Evolutionary conservation across 1,284 basidiomycete species (phyloP).

Genomic region (Apiotrichum gamsii): DNA sequence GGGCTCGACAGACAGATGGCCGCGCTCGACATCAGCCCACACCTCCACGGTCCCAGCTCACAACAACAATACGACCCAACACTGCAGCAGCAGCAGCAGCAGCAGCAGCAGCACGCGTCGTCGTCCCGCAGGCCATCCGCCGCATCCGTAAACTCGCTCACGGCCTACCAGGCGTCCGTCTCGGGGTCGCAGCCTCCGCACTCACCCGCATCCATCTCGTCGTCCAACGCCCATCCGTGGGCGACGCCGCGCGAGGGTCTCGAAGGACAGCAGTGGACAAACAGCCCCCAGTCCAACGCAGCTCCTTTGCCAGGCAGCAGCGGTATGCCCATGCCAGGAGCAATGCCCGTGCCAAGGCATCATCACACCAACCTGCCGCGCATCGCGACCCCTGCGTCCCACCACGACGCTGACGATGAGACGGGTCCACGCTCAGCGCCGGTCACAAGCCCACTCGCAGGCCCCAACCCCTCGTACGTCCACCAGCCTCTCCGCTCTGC

Average conservation of each 20-base stretch:
- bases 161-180: background rate
- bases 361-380: conserved; percentile 14
- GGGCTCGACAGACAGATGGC: conserved; percentile 4
- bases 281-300: background rate
- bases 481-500: conserved; percentile 30
- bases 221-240: conserved; percentile 17
- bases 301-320: background rate
- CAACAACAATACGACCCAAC: no score
- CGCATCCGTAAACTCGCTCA: conserved; percentile 16
- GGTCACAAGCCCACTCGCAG: conserved; percentile 7
- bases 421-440: conserved; percentile 26
- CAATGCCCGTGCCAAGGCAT: background rate
- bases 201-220: conserved; percentile 24
- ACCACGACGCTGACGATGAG: conserved; percentile 6
- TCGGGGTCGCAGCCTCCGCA: conserved; percentile 8
- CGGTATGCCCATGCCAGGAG: no score
- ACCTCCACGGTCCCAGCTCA: background rate
- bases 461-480: background rate
- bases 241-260: conserved; percentile 5
- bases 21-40: background rate
- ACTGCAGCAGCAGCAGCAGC: no score
- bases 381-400: conserved; percentile 19
- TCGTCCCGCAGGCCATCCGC: conserved; percentile 20
- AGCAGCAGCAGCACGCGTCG: no score
- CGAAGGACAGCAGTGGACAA: conserved; percentile 2